Conservation (phyloP, 108 stramenopile species). For the Conticribra guillardii region DNA sequence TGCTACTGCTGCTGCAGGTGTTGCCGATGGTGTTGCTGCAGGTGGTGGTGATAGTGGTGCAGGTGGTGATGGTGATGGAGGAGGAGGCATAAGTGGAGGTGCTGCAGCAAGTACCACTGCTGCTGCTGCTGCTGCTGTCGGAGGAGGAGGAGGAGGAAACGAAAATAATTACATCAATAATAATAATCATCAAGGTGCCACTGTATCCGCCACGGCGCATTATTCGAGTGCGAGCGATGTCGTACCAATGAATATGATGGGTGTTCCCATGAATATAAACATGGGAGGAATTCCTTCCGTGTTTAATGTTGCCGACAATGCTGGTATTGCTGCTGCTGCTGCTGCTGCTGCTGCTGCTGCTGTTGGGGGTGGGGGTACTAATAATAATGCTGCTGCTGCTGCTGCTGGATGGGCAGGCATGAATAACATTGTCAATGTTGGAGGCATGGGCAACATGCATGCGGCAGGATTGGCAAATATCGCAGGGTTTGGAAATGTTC, state of each 20-base stretch:
- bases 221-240: not conserved
- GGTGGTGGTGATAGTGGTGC: not conserved
- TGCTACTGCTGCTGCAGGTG: slow-evolving; percentile 1
- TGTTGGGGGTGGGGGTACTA: too few species aligned
- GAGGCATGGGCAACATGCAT: too few species aligned
- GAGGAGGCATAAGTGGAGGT: slow-evolving; percentile 1
- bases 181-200: too few species aligned
- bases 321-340: too few species aligned
- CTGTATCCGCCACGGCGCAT: not conserved
- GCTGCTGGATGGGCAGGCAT: too few species aligned
- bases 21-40: not conserved
- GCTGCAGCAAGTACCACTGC: not conserved
- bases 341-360: too few species aligned
- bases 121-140: not conserved
- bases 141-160: not conserved
- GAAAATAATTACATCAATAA: too few species aligned
- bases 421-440: too few species aligned
- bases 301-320: too few species aligned
- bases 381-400: too few species aligned
- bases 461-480: too few species aligned
- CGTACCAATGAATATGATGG: not conserved
- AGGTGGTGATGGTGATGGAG: not conserved
- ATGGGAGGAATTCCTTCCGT: not conserved
- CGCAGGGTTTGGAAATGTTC: too few species aligned
- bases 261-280: not conserved